phyloP scores from a whole-genome alignment of 2,329 filamentous ascomycete genomes.

The Fusarium sororula region DNA sequence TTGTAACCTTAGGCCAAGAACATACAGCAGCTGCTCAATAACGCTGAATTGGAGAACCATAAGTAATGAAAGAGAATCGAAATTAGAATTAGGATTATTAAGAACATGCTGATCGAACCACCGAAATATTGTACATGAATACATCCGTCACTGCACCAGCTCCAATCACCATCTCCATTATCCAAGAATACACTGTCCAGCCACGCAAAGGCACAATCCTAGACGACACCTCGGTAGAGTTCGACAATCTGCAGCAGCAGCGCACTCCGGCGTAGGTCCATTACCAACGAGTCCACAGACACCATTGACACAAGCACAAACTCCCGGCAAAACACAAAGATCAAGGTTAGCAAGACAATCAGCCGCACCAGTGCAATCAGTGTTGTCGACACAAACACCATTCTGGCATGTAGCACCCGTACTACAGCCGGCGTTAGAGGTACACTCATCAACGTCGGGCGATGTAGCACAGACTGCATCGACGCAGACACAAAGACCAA shows the following conservation, averaged over 20 bases:
- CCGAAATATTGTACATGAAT: rapidly evolving
- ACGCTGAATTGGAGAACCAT: rapidly evolving
- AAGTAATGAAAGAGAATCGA: neutral
- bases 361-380: neutral
- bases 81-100: neutral
- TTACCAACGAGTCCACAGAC: neutral
- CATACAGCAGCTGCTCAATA: rapidly evolving
- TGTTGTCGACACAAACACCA: slow-evolving; percentile 1
- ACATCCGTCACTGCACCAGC: rapidly evolving
- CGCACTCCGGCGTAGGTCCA: neutral
- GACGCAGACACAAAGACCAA: slow-evolving; percentile 17
- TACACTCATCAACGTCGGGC: neutral
- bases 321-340: neutral
- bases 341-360: neutral
- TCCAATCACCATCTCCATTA: neutral
- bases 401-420: neutral
- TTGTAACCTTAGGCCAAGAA: too few species aligned
- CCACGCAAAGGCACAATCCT: neutral
- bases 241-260: neutral
- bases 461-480: neutral
- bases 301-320: neutral
- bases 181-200: neutral
- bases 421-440: neutral
- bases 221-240: neutral
- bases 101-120: neutral